Conservation (phyloP, 176 grass and related monocot species). For the Zea mays region Zm-B73-REFERENCE-NAM-5.0 NC_050100.1:221247501-221248000, state of each 20-base stretch:
- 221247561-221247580: slow-evolving; percentile 50
- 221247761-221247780: slow-evolving; percentile 9
- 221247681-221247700: background rate
- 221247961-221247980: background rate
- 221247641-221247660: slow-evolving; percentile 49
- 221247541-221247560: background rate
- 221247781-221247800: background rate
- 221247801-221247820: slow-evolving; percentile 30
- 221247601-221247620: slow-evolving; percentile 44
- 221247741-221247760: slow-evolving; percentile 33
- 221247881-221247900: slow-evolving; percentile 40
- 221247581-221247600: slow-evolving; percentile 53
- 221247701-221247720: slow-evolving; percentile 35
- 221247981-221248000: slow-evolving; percentile 21
- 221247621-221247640: slow-evolving; percentile 50
- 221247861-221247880: slow-evolving; percentile 4
- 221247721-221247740: slow-evolving; percentile 27
- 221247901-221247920: slow-evolving; percentile 25
- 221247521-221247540: background rate
- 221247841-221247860: too few species aligned
- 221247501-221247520: background rate
- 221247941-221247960: slow-evolving; percentile 20
- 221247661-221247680: background rate
- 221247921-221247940: slow-evolving; percentile 43
- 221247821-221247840: background rate